Base-by-base conservation (phyloP, 78 protist species). In the Dictyostelium brefeldianum region DNA sequence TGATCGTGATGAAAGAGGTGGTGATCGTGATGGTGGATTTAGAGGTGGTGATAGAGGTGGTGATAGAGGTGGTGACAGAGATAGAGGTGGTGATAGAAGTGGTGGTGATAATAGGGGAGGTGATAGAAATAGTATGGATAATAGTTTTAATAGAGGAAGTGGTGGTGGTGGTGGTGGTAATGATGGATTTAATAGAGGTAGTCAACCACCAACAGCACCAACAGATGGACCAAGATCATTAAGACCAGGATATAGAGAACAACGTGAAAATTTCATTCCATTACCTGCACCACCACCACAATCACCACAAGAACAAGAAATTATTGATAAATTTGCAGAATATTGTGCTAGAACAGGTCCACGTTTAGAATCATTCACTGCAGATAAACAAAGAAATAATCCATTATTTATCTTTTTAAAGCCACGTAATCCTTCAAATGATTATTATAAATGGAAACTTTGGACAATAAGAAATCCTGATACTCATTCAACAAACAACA, bases 401-500 rank as follows among this genome's bases (percentile, higher is more conserved):
- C 70, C 95, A 36, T 48, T 46, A 3, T 91, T 91, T 73, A 9
- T 56, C 4, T 91, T 91, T 50, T 57, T 91, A 56, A 78, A 67
- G 25, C 80, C 77, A 25, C 48, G 25, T 25, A 27, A 59, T 18
- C 56, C 54, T 0, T 15, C 36, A n/a, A 77, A 91, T 65, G 95
- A 83, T 25, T 91, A 91, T 74, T 91, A 91, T 78, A 67, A 81
- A 31, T 91, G 90, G 89, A 91, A 79, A 74, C 10, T 91, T 31
- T 91, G 89, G 91, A 80, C 79, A 9, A 91, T 83, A 27, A 91
- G 77, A 56, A 82, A 91, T 48, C 89, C 95, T 14, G 95, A 90
- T 77, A 70, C 83, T 78, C 83, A 78, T 20, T 48, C 65, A 15
- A 6, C 65, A 27, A 46, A 22, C 11, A 43, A 43, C n/a, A 71